Percentiles rank a stretch among this genome's conserved stretches.
phyloP scores from a whole-genome alignment of 2,329 filamentous ascomycete genomes.

The Nothophaeocryptopus gaeumannii region DNA sequence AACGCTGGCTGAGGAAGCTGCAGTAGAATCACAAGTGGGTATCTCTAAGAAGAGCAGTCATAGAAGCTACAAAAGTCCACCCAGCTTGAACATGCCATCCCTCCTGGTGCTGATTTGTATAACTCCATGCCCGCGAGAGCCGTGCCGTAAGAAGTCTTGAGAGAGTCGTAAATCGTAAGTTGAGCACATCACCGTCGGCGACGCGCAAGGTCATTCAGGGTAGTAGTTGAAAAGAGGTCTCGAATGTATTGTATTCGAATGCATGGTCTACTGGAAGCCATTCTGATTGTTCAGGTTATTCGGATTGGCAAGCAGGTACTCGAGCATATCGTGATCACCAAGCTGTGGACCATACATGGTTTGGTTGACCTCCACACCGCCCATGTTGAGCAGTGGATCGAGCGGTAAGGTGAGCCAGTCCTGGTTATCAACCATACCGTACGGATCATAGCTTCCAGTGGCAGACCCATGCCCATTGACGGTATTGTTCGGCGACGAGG shows the following conservation, averaged over 20 bases:
- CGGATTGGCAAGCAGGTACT: conserved; percentile 40
- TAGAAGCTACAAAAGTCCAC: too few relatives aligned
- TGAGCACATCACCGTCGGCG: not conserved
- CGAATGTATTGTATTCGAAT: too few relatives aligned
- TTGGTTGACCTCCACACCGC: conserved; percentile 56
- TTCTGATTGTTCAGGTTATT: conserved; percentile 2
- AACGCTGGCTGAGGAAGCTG: too few relatives aligned
- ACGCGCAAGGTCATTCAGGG: not conserved
- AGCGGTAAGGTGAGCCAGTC: conserved; percentile 63
- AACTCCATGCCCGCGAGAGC: too few relatives aligned
- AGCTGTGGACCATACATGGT: conserved; percentile 63
- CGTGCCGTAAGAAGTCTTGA: too few relatives aligned
- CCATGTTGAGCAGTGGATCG: conserved; percentile 58
- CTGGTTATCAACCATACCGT: conserved; percentile 36
- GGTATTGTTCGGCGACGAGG: conserved; percentile 34
- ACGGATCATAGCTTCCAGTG: conserved; percentile 20
- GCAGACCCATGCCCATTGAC: conserved; percentile 21
- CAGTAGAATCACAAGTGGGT: too few relatives aligned
- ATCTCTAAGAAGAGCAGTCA: too few relatives aligned
- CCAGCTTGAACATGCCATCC: too few relatives aligned
- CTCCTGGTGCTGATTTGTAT: too few relatives aligned
- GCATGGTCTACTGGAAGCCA: conserved; percentile 7
- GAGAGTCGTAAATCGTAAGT: too few relatives aligned
- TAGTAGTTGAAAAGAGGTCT: not conserved
- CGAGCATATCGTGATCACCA: conserved; percentile 53